Evolutionary conservation across 169 alveolate species (phyloP).

Genomic region (Plasmodium vinckei): DNA sequence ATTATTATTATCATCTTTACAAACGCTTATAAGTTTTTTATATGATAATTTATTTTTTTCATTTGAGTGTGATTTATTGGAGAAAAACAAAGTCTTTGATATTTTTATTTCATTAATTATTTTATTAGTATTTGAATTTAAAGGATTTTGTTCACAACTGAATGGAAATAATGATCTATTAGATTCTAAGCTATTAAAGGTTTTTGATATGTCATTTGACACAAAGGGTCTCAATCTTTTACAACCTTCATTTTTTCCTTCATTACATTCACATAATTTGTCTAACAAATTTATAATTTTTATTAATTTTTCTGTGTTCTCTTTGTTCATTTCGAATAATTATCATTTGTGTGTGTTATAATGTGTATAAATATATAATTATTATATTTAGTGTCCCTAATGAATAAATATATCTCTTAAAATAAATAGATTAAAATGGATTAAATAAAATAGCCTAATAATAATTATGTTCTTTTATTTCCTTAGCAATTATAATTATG

Average conservation of each 20-base stretch:
- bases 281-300: conserved; percentile 42
- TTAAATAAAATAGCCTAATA: not conserved
- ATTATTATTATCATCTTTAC: too few species aligned
- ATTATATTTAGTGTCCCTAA: too few species aligned
- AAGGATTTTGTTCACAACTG: conserved; percentile 19
- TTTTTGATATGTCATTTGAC: conserved; percentile 56
- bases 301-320: conserved; percentile 54
- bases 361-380: not conserved
- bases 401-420: not conserved
- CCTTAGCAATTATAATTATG: not conserved
- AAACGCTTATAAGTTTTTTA: too few species aligned
- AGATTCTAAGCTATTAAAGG: conserved; percentile 34
- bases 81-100: conserved; percentile 56
- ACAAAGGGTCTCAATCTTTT: conserved; percentile 12
- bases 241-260: conserved; percentile 1
- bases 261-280: conserved; percentile 24
- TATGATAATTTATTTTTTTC: conserved; percentile 4
- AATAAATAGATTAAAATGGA: too few species aligned
- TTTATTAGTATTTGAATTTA: conserved; percentile 25
- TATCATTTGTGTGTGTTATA: not conserved
- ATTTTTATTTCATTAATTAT: conserved; percentile 58
- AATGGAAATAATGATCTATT: conserved; percentile 33
- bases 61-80: conserved; percentile 31
- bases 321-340: conserved; percentile 48
- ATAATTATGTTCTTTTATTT: not conserved